A percentile compares a stretch with the other conserved stretches of the same genome.
Conservation (phyloP, 306 rosid species). For the Cucumis sativus region Cucumber_9930_V3 NC_026656.2:4893001-4893500, state of each 20-base stretch:
- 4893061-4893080: conserved; percentile 5
- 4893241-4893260: background rate
- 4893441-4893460: background rate
- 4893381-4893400: background rate
- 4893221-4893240: background rate
- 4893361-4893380: background rate
- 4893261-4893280: background rate
- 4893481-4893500: no score
- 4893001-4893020: background rate
- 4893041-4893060: conserved; percentile 1
- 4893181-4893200: conserved; percentile 2
- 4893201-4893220: conserved; percentile 1
- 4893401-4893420: background rate
- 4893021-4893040: background rate
- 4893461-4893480: background rate
- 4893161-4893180: background rate
- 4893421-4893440: background rate
- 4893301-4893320: background rate
- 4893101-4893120: conserved; percentile 6
- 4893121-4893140: background rate
- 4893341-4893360: background rate
- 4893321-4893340: background rate
- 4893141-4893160: background rate
- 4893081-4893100: background rate
- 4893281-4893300: background rate